Evolutionary conservation across 345 rosid species (phyloP).

Genomic region (Durio zibethinus): DNA sequence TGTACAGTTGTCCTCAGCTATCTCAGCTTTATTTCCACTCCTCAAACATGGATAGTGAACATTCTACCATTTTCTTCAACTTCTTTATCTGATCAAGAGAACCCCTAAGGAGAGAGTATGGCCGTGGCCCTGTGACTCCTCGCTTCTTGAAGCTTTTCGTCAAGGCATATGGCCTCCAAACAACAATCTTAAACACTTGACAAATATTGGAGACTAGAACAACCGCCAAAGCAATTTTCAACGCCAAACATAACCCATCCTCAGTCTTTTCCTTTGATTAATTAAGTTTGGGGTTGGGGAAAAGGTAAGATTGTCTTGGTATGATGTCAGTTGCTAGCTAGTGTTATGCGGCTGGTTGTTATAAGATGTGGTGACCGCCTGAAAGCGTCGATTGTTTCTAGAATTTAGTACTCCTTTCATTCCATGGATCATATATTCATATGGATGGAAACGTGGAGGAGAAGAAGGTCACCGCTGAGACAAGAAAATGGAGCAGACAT

Average conservation of each 20-base stretch:
- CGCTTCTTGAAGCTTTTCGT: slow-evolving; percentile 25
- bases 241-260: background rate
- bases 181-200: slow-evolving; percentile 8
- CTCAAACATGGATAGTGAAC: slow-evolving; percentile 25
- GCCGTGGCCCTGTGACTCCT: slow-evolving; percentile 35
- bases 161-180: slow-evolving; percentile 35
- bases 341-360: background rate
- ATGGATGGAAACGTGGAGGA: background rate
- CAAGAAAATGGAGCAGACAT: background rate
- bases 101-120: slow-evolving; percentile 25
- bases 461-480: background rate
- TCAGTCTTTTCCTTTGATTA: background rate
- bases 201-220: background rate
- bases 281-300: background rate
- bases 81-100: slow-evolving; percentile 24
- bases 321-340: background rate
- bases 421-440: too few species aligned
- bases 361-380: background rate
- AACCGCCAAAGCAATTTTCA: background rate
- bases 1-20: background rate
- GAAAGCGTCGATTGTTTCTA: background rate
- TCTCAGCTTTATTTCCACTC: slow-evolving; percentile 32
- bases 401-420: background rate
- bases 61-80: slow-evolving; percentile 16
- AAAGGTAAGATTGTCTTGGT: background rate